These are phyloP conservation scores for Geotrichum candidum DNA, from an alignment of 1,139 yeast genomes.

Conservation along the genomic window DNA sequence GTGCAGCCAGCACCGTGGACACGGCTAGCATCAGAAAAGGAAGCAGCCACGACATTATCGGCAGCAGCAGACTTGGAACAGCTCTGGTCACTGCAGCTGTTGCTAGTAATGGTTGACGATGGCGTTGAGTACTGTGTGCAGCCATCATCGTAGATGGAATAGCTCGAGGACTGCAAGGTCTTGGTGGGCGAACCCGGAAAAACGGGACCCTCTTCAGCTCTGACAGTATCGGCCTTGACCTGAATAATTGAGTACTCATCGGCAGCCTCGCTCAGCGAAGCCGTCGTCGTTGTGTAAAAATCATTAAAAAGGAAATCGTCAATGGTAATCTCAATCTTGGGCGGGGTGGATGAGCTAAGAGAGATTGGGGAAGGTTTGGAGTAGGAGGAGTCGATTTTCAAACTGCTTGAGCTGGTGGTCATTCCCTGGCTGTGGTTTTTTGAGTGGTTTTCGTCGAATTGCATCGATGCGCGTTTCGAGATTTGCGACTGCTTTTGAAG, in stretches of 20 bases:
- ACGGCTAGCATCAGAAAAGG: background rate
- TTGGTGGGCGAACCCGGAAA: slow-evolving; percentile 1
- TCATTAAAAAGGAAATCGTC: background rate
- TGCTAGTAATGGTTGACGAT: background rate
- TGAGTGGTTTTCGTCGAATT: background rate
- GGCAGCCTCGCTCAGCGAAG: background rate
- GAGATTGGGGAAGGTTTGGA: background rate
- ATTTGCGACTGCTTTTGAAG: background rate
- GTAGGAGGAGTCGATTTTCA: background rate
- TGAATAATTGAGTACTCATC: background rate
- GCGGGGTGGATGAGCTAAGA: background rate
- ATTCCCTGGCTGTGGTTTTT: background rate
- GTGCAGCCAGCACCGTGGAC: background rate
- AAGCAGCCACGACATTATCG: background rate
- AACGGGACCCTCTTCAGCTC: background rate
- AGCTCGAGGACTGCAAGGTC: slow-evolving; percentile 6
- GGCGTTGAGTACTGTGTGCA: background rate
- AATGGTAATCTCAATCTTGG: background rate
- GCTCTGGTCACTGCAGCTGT: background rate
- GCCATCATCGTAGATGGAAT: background rate
- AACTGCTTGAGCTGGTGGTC: background rate
- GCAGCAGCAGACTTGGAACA: background rate
- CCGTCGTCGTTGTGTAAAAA: background rate
- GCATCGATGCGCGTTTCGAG: slow-evolving; percentile 5
- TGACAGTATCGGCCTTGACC: background rate